Evolutionary conservation across 805 yeast species (phyloP).

Genomic region (Ogataea thermomethanolica): DNA sequence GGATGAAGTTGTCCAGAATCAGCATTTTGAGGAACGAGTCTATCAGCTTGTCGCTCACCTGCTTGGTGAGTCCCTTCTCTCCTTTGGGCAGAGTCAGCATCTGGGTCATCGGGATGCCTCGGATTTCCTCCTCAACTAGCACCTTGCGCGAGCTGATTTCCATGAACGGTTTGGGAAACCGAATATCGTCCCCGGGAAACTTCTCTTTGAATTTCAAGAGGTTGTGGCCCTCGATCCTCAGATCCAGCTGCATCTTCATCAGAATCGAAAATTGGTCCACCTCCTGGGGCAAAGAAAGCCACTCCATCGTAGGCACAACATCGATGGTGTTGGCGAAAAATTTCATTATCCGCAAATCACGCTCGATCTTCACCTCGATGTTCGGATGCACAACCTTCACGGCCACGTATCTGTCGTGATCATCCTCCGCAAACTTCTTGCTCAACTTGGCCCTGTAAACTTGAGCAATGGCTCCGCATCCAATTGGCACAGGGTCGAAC

Average conservation of each 20-base stretch:
- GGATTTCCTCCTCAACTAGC: conserved; percentile 79
- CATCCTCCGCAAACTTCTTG: conserved; percentile 33
- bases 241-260: conserved; percentile 86
- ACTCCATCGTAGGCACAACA: conserved; percentile 88
- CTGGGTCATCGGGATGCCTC: conserved; percentile 78
- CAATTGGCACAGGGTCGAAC: conserved; percentile 72
- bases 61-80: conserved; percentile 51
- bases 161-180: conserved; percentile 76
- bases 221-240: conserved; percentile 86
- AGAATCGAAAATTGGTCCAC: conserved; percentile 81
- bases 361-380: conserved; percentile 63
- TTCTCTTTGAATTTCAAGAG: conserved; percentile 67
- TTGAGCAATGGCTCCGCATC: conserved; percentile 99
- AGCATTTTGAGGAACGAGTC: conserved; percentile 93
- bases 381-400: conserved; percentile 90
- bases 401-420: conserved; percentile 64
- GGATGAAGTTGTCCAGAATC: conserved; percentile 88
- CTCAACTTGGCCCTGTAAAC: conserved; percentile 76
- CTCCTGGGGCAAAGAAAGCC: conserved; percentile 94
- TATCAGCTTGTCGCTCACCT: conserved; percentile 74
- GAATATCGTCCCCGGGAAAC: conserved; percentile 58
- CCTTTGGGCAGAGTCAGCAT: conserved; percentile 53
- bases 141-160: conserved; percentile 64
- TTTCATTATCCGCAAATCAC: conserved; percentile 83
- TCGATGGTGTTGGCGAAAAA: conserved; percentile 73